Evolutionary conservation across 75 land plant species (phyloP), one percentile per base, ranked within the genome.

Genomic region (Cunninghamia lanceolata): DNA sequence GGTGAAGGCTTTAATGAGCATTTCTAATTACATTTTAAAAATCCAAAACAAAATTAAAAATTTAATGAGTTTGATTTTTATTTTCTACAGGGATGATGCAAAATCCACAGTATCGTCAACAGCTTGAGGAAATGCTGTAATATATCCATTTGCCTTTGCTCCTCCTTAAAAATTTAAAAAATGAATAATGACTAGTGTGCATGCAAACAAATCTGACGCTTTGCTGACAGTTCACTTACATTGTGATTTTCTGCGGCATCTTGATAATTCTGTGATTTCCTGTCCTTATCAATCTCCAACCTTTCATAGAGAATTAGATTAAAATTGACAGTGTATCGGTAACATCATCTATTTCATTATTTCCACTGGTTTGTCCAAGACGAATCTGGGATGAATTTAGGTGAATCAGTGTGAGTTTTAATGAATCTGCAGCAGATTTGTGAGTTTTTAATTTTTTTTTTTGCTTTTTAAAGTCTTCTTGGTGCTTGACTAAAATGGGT

Each of bases 41-140:
- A 50, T 13, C 15, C 6, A 6, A 7, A 43, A 43, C 46, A 43
- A 43, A 43, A 43, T 43, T 43, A 43, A 43, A 6, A 43, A 43
- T 43, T 30, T 86, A 13, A 66, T 35, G 45, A 40, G 73, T 84
- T 56, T 56, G 42, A 34, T 79, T 36, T 47, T 39, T 32, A n/a
- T 53, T 68, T 59, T 81, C 85, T 85, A 77, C 88, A 97, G 99
- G 96, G 98, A 96, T 97, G 99, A 88, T 96, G 84, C 98, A 97
- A 80, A 97, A 96, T 89, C 99, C 99, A 32, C 89, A 91, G 66
- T 96, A 93, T 40, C 94, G 99, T 87, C 89, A 92, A 83, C 98
- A 97, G 82, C 84, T 97, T 82, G 90, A 97, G 85, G 99, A 96
- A 30, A 97, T 97, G 99, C 93, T 97, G 99, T 97, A 91, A 92